Percentiles rank a stretch among this genome's conserved stretches.
phyloP scores from a whole-genome alignment of 352 stramenopile species.

The Paralagenidium karlingii region DNA sequence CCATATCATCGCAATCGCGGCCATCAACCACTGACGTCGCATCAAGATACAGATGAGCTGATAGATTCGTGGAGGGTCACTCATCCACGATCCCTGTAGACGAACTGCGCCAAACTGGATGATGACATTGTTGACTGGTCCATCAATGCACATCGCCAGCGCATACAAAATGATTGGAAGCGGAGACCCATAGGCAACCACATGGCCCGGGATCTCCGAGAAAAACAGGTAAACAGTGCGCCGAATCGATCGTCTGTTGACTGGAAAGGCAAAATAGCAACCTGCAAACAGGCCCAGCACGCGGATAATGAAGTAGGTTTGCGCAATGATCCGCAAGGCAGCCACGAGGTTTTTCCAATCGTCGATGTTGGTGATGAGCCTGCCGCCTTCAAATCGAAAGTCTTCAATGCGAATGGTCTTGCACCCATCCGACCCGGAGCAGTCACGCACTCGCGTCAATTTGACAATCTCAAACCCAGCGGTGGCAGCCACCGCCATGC shows the following conservation, averaged over 20 bases:
- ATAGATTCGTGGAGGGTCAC: no score
- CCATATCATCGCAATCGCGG: no score
- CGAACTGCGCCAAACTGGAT: conserved; percentile 15
- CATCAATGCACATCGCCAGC: conserved; percentile 17
- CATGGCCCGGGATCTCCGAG: conserved; percentile 4
- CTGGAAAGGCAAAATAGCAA: conserved; percentile 3
- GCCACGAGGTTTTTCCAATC: background rate
- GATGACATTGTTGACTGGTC: conserved; percentile 20
- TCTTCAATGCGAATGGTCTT: no score
- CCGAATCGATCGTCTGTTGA: no score
- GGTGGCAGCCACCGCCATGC: no score
- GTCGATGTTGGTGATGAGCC: background rate
- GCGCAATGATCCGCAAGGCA: background rate
- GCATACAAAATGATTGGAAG: conserved; percentile 9
- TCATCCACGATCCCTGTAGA: conserved; percentile 18
- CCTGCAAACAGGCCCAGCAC: background rate
- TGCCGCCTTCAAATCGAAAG: background rate
- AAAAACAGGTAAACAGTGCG: conserved; percentile 1
- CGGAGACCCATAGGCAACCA: conserved; percentile 6
- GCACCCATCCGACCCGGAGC: no score
- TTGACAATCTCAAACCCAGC: no score
- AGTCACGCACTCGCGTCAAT: no score
- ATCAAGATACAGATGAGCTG: conserved; percentile 27
- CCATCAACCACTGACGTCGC: conserved; percentile 31
- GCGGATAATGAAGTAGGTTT: conserved; percentile 2